phyloP scores from a whole-genome alignment of 1,284 basidiomycete species.

The Cutaneotrichosporon dermatis region DNA sequence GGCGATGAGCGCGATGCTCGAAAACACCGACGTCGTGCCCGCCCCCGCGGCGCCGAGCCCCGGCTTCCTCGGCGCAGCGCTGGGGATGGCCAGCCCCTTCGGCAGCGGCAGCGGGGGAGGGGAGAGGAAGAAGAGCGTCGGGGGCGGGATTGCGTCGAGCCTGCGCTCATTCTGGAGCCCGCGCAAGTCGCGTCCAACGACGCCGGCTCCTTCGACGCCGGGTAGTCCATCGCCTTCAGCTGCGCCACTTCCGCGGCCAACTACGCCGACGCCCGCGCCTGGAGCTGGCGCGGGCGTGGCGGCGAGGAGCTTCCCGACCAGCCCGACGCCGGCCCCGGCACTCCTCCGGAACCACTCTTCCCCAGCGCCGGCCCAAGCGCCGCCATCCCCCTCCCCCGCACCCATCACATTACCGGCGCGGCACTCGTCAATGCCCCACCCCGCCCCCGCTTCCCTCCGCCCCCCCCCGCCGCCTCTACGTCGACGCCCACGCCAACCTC shows the following conservation, averaged over 20 bases:
- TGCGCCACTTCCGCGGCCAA: no score
- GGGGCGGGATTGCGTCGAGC: constrained; percentile 49
- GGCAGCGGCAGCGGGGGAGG: background rate
- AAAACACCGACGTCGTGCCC: background rate
- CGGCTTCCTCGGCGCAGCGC: background rate
- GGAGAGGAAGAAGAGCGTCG: constrained; percentile 3
- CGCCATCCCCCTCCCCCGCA: no score
- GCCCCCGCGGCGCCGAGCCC: background rate
- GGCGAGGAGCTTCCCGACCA: no score
- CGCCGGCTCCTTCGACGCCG: background rate
- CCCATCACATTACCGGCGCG: no score
- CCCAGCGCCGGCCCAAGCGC: no score
- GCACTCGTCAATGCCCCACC: no score
- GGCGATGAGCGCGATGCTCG: constrained; percentile 69
- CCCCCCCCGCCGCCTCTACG: background rate
- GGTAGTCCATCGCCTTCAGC: no score
- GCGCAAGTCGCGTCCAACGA: background rate
- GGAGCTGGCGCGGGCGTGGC: no score
- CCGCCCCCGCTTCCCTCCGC: no score
- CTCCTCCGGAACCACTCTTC: no score
- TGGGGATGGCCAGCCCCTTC: background rate
- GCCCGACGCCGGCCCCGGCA: no score
- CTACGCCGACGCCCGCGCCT: no score
- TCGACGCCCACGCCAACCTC: background rate
- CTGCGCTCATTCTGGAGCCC: constrained; percentile 60